Percentiles rank a stretch among this genome's conserved stretches.
Evolutionary conservation across 2,329 filamentous ascomycete genomes (phyloP).

Genomic region (Aschersonia sp.): DNA sequence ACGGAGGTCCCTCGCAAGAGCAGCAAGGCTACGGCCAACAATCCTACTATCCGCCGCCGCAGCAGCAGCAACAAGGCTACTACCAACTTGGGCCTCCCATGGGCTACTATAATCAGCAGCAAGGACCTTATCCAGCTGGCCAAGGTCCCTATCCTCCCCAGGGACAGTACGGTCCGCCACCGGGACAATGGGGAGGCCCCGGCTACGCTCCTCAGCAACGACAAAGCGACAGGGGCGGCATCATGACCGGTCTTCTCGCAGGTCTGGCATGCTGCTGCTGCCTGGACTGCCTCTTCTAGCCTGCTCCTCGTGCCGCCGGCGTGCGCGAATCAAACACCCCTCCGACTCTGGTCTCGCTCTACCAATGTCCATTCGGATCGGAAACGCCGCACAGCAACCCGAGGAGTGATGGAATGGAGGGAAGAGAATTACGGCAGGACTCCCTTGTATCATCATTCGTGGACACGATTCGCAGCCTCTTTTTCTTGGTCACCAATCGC

Average conservation of each 20-base stretch:
- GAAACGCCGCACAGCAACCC: too few species aligned
- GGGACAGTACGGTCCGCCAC: conserved; percentile 16
- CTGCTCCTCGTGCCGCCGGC: not conserved
- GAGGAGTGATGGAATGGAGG: too few species aligned
- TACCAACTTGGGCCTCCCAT: conserved; percentile 27
- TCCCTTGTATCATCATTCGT: too few species aligned
- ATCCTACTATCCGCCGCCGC: conserved; percentile 10
- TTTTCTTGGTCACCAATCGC: too few species aligned
- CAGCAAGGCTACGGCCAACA: conserved; percentile 7
- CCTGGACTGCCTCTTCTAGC: conserved; percentile 40
- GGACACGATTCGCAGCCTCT: too few species aligned
- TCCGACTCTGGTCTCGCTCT: too few species aligned
- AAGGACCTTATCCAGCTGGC: conserved; percentile 17
- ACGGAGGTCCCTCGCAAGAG: conserved; percentile 17
- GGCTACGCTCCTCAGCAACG: conserved; percentile 21
- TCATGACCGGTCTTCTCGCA: conserved; percentile 32
- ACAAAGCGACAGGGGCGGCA: conserved; percentile 18
- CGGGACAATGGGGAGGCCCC: conserved; percentile 22
- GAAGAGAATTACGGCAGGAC: too few species aligned
- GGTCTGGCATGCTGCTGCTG: conserved; percentile 44
- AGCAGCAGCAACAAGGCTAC: conserved; percentile 16
- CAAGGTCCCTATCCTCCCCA: conserved; percentile 19
- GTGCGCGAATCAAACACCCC: not conserved
- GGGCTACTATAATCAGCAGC: conserved; percentile 28
- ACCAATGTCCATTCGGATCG: too few species aligned